phyloP scores from a whole-genome alignment of 2,329 filamentous ascomycete species.

The Colletotrichum sp. region DNA sequence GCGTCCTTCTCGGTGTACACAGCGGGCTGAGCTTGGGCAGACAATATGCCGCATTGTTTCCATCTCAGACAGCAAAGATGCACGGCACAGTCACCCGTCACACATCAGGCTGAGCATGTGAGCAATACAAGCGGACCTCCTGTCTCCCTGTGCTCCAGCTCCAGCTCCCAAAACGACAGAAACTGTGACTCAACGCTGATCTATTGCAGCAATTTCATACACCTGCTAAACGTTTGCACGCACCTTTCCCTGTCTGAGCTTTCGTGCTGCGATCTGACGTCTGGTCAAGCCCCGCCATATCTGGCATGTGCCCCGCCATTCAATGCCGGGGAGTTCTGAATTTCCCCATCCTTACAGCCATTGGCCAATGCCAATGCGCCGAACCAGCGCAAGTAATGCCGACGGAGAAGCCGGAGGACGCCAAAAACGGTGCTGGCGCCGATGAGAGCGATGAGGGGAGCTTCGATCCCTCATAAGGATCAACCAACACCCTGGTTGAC shows the following conservation, averaged over 20 bases:
- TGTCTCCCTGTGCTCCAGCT: not conserved
- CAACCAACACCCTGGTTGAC: not conserved
- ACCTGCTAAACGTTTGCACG: not conserved
- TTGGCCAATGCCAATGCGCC: constrained; percentile 14
- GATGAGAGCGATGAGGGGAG: constrained; percentile 2
- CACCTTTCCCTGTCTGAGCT: constrained; percentile 12
- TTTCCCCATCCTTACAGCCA: not conserved
- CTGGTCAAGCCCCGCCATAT: constrained; percentile 5
- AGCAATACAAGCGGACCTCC: not conserved
- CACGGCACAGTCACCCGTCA: not conserved
- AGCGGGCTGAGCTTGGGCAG: not conserved
- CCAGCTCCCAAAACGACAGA: not conserved
- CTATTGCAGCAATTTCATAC: not conserved
- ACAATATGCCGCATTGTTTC: not conserved
- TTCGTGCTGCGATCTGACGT: constrained; percentile 18
- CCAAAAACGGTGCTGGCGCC: not conserved
- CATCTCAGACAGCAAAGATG: not conserved
- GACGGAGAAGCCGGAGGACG: not conserved
- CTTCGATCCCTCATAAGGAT: constrained; percentile 8
- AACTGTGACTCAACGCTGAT: constrained; percentile 1
- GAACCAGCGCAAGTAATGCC: not conserved
- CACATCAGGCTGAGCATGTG: not conserved
- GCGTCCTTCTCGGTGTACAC: not conserved
- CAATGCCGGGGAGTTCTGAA: not conserved
- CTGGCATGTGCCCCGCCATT: constrained; percentile 15